Base-by-base conservation (phyloP, 1,139 yeast genomes). In the Fermentozyma sake region DNA sequence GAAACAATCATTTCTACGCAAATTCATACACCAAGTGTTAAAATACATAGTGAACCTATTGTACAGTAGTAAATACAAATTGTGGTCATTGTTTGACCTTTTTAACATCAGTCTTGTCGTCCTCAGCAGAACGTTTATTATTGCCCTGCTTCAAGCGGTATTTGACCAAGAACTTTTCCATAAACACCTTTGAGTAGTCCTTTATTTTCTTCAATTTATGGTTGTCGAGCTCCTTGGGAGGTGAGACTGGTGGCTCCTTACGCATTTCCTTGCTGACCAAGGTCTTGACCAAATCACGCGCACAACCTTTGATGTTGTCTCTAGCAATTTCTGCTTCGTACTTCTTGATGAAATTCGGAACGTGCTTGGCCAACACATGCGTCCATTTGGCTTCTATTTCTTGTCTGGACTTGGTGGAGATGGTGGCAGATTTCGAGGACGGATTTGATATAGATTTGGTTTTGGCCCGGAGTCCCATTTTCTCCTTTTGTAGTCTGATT, bases 341-440 rank as follows among this genome's bases (percentile, higher is more conserved):
- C 41, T 74, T 74, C 40, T 79, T 78, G 29, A 89, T 66, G 43
- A 82, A 56, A 46, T 87, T 87, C 4, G 97, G 96, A 12, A 91
- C 82, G 44, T 75, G 68, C 14, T 69, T 58, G 3, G 96, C 97
- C 52, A 91, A 76, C 17, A 70, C 53, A 26, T 58, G 64, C 12
- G 68, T 67, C 87, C 89, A 83, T 41, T 61, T 61, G 34, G 60
- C 53, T 31, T 65, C 74, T 8, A 23, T 10, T 7, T 10, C 6
- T 11, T 14, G 14, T 20, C 22, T 13, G 24, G 7, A 7, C 19
- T 24, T 12, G 16, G 13, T 12, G 14, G 9, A 12, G 15, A 7
- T 19, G 8, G 10, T 7, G 22, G n/a, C n/a, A n/a, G n/a, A 7
- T 10, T 19, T 19, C n/a, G n/a, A n/a, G n/a, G n/a, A n/a, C n/a